A percentile compares a stretch with the other conserved stretches of the same genome.
Conservation (phyloP, 2,329 filamentous ascomycete genomes). For the Chalaropsis thielavioides region DNA sequence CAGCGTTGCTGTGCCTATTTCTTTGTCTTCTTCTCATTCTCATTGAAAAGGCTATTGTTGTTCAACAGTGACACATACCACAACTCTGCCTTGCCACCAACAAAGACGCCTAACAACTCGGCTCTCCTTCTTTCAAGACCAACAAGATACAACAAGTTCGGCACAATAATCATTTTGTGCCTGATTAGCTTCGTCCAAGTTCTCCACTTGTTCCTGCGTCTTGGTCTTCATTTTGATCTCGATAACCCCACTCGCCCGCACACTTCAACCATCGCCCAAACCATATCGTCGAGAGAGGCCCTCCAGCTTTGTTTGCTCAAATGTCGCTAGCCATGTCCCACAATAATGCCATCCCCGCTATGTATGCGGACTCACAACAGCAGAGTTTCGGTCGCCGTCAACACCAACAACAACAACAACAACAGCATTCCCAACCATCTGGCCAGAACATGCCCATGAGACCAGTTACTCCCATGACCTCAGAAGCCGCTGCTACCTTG, state of each 20-base stretch:
- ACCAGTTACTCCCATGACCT: constrained; percentile 14
- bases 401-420: constrained; percentile 15
- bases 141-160: background rate
- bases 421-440: constrained; percentile 4
- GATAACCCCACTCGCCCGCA: constrained; percentile 2
- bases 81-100: background rate
- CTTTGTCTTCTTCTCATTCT: constrained; percentile 8
- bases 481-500: constrained; percentile 8
- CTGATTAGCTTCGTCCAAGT: constrained; percentile 3
- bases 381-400: constrained; percentile 17
- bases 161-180: background rate
- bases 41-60: background rate
- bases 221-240: constrained; percentile 6
- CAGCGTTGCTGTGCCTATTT: background rate
- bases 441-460: constrained; percentile 2
- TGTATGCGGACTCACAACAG: constrained; percentile 4
- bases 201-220: constrained; percentile 4
- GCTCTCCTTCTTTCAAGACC: constrained; percentile 21
- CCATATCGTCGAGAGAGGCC: background rate
- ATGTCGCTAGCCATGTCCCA: constrained; percentile 20
- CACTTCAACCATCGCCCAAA: background rate
- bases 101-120: background rate
- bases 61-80: background rate
- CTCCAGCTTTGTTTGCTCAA: constrained; percentile 20
- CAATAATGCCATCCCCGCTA: constrained; percentile 9